A percentile compares a stretch with the other conserved stretches of the same genome.
These are phyloP conservation scores for Yamadazyma insecticola DNA, from an alignment of 805 yeast species.

Conservation along the genomic window DNA sequence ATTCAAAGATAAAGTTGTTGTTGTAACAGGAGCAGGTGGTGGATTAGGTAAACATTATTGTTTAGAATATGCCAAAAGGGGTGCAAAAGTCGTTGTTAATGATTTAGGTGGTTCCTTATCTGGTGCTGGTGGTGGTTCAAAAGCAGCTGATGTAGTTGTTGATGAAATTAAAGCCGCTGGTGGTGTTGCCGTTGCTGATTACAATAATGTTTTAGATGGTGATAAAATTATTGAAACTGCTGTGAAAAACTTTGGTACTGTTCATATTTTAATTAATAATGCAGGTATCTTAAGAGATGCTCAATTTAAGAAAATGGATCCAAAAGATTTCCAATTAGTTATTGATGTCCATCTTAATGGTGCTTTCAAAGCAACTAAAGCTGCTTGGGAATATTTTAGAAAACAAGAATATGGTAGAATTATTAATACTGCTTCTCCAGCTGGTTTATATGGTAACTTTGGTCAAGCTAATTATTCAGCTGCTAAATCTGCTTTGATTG, in stretches of 20 bases:
- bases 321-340: conserved; percentile 72
- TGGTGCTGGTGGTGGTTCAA: conserved; percentile 65
- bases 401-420: conserved; percentile 85
- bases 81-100: conserved; percentile 93
- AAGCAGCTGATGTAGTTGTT: conserved; percentile 87
- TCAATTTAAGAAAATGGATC: conserved; percentile 81
- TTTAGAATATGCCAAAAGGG: conserved; percentile 78
- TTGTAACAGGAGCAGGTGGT: conserved; percentile 97
- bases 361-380: conserved; percentile 75
- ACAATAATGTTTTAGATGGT: conserved; percentile 85
- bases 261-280: conserved; percentile 85
- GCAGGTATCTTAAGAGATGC: conserved; percentile 94
- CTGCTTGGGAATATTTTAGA: conserved; percentile 90
- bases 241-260: conserved; percentile 78
- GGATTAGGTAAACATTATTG: conserved; percentile 92
- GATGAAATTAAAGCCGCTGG: conserved; percentile 72
- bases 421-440: conserved; percentile 93
- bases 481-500: conserved; percentile 86
- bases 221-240: conserved; percentile 84
- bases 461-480: conserved; percentile 96
- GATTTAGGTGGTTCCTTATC: conserved; percentile 83
- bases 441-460: conserved; percentile 94
- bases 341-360: conserved; percentile 88
- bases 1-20: conserved; percentile 82
- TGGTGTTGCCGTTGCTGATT: conserved; percentile 89